These are phyloP conservation scores for Dentipellis fragilis DNA, from an alignment of 768 basidiomycete species.

Conservation along the genomic window DNA sequence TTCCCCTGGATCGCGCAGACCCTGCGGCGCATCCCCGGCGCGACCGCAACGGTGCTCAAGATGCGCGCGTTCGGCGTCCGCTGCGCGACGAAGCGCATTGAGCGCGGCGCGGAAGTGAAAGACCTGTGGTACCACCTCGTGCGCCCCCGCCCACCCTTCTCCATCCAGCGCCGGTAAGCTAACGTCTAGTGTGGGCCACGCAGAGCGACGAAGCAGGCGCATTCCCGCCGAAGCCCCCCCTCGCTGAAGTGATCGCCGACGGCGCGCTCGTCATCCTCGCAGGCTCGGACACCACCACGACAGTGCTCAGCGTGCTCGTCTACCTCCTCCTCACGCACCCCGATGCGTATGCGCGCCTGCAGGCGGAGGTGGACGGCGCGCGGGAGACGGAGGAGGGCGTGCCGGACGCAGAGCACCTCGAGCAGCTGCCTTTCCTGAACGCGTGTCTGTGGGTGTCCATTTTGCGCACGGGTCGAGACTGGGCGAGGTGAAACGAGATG, in stretches of 20 bases:
- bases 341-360: background rate
- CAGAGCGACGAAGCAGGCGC: background rate
- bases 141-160: slow-evolving; percentile 1
- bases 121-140: slow-evolving; percentile 32
- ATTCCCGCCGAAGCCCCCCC: background rate
- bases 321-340: background rate
- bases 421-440: background rate
- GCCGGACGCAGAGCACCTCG: background rate
- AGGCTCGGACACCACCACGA: background rate
- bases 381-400: background rate
- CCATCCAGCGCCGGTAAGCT: no score
- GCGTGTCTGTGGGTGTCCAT: background rate
- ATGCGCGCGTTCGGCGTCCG: background rate
- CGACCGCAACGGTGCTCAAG: background rate
- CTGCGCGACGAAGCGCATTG: background rate
- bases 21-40: background rate
- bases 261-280: background rate
- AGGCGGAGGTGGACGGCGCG: background rate
- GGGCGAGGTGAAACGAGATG: no score
- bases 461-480: background rate
- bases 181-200: no score
- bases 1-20: slow-evolving; percentile 28
- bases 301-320: background rate
- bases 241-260: background rate
- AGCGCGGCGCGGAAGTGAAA: slow-evolving; percentile 9